These are phyloP conservation scores for Cladosporium velox DNA, from an alignment of 2,329 filamentous ascomycete genomes.

Conservation along the genomic window DNA sequence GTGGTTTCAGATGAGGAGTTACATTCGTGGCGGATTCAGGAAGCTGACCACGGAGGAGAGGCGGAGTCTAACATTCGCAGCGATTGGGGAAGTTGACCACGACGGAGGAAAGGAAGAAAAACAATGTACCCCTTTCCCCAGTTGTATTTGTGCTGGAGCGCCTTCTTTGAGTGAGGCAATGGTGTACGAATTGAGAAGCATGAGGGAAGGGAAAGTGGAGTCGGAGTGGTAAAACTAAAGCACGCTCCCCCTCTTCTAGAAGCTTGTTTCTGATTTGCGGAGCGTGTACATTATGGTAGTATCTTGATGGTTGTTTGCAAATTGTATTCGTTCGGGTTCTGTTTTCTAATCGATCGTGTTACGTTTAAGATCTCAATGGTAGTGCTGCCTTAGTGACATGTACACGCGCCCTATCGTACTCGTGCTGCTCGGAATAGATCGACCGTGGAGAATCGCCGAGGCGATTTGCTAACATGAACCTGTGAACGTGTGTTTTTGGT, in stretches of 20 bases:
- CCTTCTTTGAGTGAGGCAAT: background rate
- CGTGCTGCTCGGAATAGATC: background rate
- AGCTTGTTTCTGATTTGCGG: background rate
- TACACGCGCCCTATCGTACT: background rate
- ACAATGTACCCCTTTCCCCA: background rate
- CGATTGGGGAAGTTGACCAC: background rate
- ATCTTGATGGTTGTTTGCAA: background rate
- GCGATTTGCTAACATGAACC: background rate
- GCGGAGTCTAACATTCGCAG: background rate
- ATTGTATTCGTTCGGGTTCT: background rate
- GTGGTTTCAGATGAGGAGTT: slow-evolving; percentile 32
- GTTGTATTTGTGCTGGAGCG: slow-evolving; percentile 2
- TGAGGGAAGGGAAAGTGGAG: background rate
- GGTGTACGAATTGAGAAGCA: background rate
- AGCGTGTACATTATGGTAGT: slow-evolving; percentile 15
- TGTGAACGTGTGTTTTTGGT: background rate
- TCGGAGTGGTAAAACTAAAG: background rate
- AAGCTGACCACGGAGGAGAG: background rate
- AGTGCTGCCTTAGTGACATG: background rate
- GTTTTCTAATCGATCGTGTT: background rate
- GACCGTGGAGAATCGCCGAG: background rate
- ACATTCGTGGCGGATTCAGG: background rate
- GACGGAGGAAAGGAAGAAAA: background rate
- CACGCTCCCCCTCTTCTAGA: background rate
- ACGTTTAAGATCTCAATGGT: background rate